Conservation (phyloP, 139 green algal species). For the Raphidocelis subcapitata region DNA sequence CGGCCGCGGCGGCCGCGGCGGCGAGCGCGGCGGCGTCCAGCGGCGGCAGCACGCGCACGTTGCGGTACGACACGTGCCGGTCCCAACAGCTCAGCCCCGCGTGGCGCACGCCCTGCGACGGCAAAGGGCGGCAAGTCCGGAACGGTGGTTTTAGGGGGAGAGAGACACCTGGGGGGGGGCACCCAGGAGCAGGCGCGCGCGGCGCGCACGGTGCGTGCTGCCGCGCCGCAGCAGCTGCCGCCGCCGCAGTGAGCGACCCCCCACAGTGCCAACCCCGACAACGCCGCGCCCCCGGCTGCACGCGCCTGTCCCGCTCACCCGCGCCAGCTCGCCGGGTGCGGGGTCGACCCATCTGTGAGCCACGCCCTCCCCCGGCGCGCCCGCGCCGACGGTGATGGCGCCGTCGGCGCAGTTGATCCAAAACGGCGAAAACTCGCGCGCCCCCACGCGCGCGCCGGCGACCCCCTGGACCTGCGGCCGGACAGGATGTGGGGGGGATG, state of each 20-base stretch:
- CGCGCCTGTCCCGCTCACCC: too few relatives aligned
- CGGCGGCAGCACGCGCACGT: conserved; percentile 48
- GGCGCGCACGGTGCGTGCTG: too few relatives aligned
- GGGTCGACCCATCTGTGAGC: too few relatives aligned
- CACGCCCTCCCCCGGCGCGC: background rate
- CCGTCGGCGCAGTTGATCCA: conserved; percentile 67
- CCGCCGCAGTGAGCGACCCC: too few relatives aligned
- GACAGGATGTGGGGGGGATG: background rate
- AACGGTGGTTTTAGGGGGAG: background rate
- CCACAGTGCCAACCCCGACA: too few relatives aligned
- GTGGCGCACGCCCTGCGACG: conserved; percentile 34
- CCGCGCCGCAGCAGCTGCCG: too few relatives aligned
- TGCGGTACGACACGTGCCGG: conserved; percentile 75
- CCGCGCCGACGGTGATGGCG: conserved; percentile 54
- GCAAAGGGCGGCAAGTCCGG: conserved; percentile 6
- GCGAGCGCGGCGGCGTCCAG: conserved; percentile 8
- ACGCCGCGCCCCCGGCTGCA: too few relatives aligned
- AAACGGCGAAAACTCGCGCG: conserved; percentile 40
- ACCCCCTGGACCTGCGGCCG: background rate
- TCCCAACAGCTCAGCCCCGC: conserved; percentile 88
- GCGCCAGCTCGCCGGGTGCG: too few relatives aligned
- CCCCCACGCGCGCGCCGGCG: background rate
- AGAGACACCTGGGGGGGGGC: too few relatives aligned
- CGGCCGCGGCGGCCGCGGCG: background rate
- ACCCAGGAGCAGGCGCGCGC: too few relatives aligned